Percentiles rank a stretch among this genome's conserved stretches.
These are phyloP conservation scores for Penicillium sp. DNA, from an alignment of 2,329 filamentous ascomycete genomes.

Conservation along the genomic window DNA sequence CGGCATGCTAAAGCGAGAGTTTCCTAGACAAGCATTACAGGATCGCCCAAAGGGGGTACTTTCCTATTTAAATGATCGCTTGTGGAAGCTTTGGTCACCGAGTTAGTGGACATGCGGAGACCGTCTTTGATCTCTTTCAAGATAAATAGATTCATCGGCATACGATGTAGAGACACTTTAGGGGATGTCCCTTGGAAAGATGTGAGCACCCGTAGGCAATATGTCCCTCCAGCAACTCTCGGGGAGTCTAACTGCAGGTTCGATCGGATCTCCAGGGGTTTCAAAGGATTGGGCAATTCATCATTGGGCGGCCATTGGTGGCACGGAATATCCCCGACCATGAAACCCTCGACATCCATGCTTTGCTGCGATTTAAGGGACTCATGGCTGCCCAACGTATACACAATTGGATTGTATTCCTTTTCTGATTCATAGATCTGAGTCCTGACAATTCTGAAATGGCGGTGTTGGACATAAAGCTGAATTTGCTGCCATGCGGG, in stretches of 20 bases:
- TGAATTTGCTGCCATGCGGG: conserved; percentile 16
- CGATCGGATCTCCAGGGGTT: conserved; percentile 4
- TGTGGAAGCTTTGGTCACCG: neutral
- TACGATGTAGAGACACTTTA: neutral
- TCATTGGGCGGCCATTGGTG: conserved; percentile 9
- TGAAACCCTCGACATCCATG: neutral
- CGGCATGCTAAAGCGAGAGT: neutral
- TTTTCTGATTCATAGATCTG: neutral
- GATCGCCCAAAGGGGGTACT: neutral
- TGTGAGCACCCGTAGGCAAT: neutral
- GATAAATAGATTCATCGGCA: neutral
- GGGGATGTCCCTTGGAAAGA: neutral
- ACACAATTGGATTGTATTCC: neutral
- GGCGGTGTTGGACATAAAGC: conserved; percentile 5
- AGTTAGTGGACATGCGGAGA: neutral
- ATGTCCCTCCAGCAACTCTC: no score
- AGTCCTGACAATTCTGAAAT: neutral
- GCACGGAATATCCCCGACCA: neutral
- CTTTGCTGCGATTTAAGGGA: neutral
- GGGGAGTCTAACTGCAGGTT: neutral
- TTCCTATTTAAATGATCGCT: neutral
- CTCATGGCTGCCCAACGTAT: neutral
- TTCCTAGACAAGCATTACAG: neutral
- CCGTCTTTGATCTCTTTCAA: neutral
- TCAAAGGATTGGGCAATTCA: conserved; percentile 7